Percentiles rank a stretch among this genome's conserved stretches.
Conservation (phyloP, 2,329 filamentous ascomycete species). For the Colletotrichum orchidophilum region DNA sequence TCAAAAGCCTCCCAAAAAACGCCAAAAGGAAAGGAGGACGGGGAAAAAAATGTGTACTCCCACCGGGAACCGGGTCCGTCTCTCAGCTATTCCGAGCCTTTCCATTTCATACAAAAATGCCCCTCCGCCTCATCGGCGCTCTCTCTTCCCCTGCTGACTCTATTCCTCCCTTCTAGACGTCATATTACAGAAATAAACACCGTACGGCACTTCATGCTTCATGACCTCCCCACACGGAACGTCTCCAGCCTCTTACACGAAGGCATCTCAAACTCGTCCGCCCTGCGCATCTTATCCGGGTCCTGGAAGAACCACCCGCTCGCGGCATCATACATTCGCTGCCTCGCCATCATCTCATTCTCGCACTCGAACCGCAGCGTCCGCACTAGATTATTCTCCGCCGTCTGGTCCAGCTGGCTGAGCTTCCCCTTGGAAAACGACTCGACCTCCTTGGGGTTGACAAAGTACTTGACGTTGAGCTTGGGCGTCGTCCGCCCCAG, state of each 20-base stretch:
- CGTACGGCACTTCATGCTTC: too few relatives aligned
- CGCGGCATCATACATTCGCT: constrained; percentile 78
- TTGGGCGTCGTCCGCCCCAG: constrained; percentile 75
- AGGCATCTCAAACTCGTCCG: constrained; percentile 62
- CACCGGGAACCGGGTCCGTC: neutral
- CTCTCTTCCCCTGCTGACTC: neutral
- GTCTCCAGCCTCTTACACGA: constrained; percentile 62
- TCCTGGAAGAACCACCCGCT: constrained; percentile 90
- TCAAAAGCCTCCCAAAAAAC: neutral
- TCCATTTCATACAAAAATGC: neutral
- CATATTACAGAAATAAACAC: too few relatives aligned
- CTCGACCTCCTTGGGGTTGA: constrained; percentile 81
- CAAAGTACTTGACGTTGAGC: constrained; percentile 82
- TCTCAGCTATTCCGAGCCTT: neutral
- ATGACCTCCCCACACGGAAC: constrained; percentile 44
- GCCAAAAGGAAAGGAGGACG: too few relatives aligned
- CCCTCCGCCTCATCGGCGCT: neutral
- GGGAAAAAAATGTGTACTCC: neutral
- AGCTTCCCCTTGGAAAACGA: constrained; percentile 77
- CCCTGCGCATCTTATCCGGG: constrained; percentile 78
- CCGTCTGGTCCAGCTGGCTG: constrained; percentile 77
- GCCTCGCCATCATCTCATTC: constrained; percentile 71
- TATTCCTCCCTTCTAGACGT: too few relatives aligned
- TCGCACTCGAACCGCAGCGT: constrained; percentile 78
- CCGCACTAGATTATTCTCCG: constrained; percentile 78